Evolutionary conservation across 352 stramenopile species (phyloP).

Genomic region (Phytophthora chlamydospora): DNA sequence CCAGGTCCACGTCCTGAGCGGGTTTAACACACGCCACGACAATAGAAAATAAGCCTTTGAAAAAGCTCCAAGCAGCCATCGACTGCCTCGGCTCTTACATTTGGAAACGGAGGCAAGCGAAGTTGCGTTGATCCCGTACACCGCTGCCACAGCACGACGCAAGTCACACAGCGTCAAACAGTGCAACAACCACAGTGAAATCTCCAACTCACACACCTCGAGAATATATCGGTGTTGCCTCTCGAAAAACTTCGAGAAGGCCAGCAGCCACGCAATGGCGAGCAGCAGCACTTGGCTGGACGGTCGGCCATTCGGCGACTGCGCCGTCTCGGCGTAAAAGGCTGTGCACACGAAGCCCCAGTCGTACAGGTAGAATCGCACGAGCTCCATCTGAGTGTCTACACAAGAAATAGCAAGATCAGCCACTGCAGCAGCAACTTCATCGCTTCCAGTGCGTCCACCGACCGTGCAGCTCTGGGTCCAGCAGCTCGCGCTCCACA

Average conservation of each 20-base stretch:
- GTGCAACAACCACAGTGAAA: background rate
- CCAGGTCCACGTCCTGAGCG: conserved; percentile 38
- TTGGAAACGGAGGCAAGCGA: conserved; percentile 45
- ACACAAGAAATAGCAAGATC: background rate
- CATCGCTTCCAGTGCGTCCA: background rate
- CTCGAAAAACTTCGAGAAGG: conserved; percentile 57
- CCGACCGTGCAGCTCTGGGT: conserved; percentile 35
- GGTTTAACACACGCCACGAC: background rate
- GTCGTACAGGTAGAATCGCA: conserved; percentile 65
- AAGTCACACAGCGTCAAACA: background rate
- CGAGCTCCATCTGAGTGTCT: conserved; percentile 51
- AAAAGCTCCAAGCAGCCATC: background rate
- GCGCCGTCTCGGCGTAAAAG: conserved; percentile 40
- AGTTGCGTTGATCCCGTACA: conserved; percentile 21
- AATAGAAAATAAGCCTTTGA: background rate
- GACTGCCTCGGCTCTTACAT: conserved; percentile 25
- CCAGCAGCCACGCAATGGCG: conserved; percentile 56
- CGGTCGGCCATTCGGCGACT: background rate
- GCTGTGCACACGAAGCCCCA: conserved; percentile 63
- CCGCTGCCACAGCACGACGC: conserved; percentile 8
- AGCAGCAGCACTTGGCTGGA: conserved; percentile 56
- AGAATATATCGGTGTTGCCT: conserved; percentile 51
- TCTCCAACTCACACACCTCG: conserved; percentile 21
- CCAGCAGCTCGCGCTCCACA: conserved; percentile 30
- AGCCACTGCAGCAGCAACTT: background rate